Conservation (phyloP, 331 rosid species). For the Malus hybrid region DNA sequence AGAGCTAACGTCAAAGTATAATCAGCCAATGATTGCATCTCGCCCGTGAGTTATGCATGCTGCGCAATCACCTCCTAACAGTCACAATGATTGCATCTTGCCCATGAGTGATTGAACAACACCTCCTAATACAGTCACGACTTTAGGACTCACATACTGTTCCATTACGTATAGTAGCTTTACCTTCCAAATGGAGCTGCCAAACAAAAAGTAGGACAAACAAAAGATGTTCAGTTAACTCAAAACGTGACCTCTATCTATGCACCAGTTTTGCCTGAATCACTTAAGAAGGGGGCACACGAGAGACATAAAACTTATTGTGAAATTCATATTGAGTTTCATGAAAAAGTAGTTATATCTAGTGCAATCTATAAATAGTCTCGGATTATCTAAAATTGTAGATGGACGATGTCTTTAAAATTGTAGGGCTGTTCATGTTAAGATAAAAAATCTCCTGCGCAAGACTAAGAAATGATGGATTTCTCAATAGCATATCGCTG, state of each 20-base stretch:
- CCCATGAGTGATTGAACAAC: slow-evolving; percentile 47
- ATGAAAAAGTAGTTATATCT: no score
- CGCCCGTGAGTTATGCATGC: slow-evolving; percentile 12
- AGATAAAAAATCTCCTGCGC: no score
- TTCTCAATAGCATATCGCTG: no score
- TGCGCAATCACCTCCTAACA: no score
- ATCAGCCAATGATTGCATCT: slow-evolving; percentile 26
- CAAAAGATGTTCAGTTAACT: not conserved
- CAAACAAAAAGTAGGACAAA: slow-evolving; percentile 17
- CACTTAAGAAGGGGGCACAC: not conserved
- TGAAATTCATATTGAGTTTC: not conserved
- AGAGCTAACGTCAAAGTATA: not conserved
- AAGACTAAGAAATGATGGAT: no score
- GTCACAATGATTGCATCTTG: no score
- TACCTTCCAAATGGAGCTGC: slow-evolving; percentile 75
- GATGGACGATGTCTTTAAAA: slow-evolving; percentile 30
- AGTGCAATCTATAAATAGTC: no score
- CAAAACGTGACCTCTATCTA: not conserved
- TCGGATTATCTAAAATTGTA: no score
- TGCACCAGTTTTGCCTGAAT: not conserved
- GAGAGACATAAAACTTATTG: not conserved
- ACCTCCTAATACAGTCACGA: slow-evolving; percentile 49
- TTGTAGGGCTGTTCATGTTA: no score
- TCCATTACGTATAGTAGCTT: slow-evolving; percentile 48
- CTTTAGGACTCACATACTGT: slow-evolving; percentile 67